Percentiles rank a stretch among this genome's conserved stretches.
These are phyloP conservation scores for Claviceps maximensis DNA, from an alignment of 2,329 filamentous ascomycete species.

Conservation along the genomic window DNA sequence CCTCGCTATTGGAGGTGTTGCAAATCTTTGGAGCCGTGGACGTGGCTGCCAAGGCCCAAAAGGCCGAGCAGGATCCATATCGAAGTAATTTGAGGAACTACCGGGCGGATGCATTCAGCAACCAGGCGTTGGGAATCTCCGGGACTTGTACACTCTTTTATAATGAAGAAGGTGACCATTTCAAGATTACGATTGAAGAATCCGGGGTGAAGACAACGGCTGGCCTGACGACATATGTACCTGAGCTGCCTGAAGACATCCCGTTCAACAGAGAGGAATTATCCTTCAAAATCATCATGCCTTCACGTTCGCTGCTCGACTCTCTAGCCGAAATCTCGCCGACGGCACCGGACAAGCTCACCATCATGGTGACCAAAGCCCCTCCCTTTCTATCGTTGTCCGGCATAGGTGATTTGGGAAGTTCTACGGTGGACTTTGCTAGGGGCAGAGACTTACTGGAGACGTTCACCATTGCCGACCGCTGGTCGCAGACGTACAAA, in stretches of 20 bases:
- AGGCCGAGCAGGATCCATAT: conserved; percentile 46
- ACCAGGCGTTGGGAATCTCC: conserved; percentile 67
- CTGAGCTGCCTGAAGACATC: conserved; percentile 64
- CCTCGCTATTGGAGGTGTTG: conserved; percentile 79
- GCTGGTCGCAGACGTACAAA: conserved; percentile 63
- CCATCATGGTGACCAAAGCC: conserved; percentile 48
- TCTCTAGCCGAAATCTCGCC: conserved; percentile 55
- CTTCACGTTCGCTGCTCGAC: conserved; percentile 57
- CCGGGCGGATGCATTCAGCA: conserved; percentile 64
- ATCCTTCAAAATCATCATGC: conserved; percentile 91
- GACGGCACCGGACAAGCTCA: conserved; percentile 60
- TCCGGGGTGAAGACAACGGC: conserved; percentile 78
- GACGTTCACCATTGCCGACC: conserved; percentile 52
- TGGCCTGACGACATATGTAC: conserved; percentile 77
- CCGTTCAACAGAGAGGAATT: conserved; percentile 74
- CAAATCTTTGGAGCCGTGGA: conserved; percentile 90
- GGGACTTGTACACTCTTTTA: conserved; percentile 82
- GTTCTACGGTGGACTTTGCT: conserved; percentile 53
- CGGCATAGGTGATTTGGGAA: conserved; percentile 42
- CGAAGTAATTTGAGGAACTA: conserved; percentile 49
- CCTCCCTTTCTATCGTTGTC: conserved; percentile 65
- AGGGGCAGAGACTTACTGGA: conserved; percentile 56
- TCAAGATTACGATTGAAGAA: conserved; percentile 79
- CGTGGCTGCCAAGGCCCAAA: conserved; percentile 42
- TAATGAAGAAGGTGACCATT: conserved; percentile 55